Evolutionary conservation across 306 rosid genomes (phyloP).

Genomic region (Inga leiocalycina): DNA sequence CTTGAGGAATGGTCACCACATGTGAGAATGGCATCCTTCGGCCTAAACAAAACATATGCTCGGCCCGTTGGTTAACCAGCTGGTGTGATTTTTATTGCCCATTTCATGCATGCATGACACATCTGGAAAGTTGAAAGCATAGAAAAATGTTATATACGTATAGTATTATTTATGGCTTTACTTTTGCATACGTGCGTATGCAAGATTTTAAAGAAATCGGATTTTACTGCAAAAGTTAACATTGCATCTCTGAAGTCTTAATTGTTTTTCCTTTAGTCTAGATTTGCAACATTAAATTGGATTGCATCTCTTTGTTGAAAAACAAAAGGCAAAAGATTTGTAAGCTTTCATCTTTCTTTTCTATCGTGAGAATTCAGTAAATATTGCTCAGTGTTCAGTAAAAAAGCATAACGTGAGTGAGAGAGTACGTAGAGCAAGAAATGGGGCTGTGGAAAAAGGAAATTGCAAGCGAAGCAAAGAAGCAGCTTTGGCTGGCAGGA

Average conservation of each 20-base stretch:
- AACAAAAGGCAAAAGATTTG: neutral
- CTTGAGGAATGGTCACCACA: too few relatives aligned
- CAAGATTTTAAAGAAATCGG: neutral
- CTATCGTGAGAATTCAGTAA: too few relatives aligned
- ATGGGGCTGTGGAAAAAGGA: conserved; percentile 19
- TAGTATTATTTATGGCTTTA: too few relatives aligned
- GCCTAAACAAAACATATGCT: too few relatives aligned
- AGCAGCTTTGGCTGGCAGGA: conserved; percentile 76
- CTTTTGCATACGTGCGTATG: neutral
- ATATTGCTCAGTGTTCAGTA: neutral
- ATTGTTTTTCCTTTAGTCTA: neutral
- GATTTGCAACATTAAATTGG: neutral
- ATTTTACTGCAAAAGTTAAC: too few relatives aligned
- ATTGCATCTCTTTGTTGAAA: neutral
- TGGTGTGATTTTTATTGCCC: too few relatives aligned
- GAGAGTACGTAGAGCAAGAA: neutral
- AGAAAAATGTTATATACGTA: too few relatives aligned
- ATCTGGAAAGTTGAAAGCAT: too few relatives aligned
- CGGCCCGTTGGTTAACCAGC: too few relatives aligned
- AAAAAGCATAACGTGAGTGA: neutral
- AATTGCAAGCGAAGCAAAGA: conserved; percentile 52
- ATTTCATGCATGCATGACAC: too few relatives aligned
- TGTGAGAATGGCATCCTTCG: too few relatives aligned
- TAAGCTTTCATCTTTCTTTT: neutral
- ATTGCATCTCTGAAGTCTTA: neutral